Evolutionary conservation across 1,284 basidiomycete species (phyloP), one percentile per base, ranked within the genome.

Genomic region (Laetiporus sulphureus): DNA sequence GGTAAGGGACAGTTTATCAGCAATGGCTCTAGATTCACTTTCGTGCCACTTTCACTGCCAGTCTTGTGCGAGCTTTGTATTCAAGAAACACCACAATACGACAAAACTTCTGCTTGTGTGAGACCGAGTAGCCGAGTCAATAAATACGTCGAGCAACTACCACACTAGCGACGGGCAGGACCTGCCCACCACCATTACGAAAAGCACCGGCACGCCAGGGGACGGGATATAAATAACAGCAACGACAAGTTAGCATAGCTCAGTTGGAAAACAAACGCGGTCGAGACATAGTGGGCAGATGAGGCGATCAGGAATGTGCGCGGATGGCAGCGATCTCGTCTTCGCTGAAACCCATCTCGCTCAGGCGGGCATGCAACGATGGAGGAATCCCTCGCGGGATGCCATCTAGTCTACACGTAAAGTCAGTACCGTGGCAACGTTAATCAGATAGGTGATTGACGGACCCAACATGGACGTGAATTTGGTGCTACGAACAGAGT

Each of bases 281-380:
- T 29, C 27, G 10, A n/a, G 27, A n/a, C n/a, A n/a, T n/a, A n/a
- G n/a, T n/a, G n/a, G n/a, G n/a, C n/a, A n/a, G n/a, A n/a, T n/a
- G n/a, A n/a, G n/a, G n/a, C n/a, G n/a, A n/a, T n/a, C n/a, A n/a
- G 25, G 36, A 13, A 21, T 32, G 16, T 22, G 29, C 20, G 32
- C 30, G 29, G 18, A 42, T 42, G 21, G 41, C 41, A 6, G 41
- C 41, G 16, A 42, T 35, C 21, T 37, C 36, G n/a, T 20, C 41
- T 32, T 42, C 41, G n/a, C 13, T 38, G 31, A 31, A 42, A 24
- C 41, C 41, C 16, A 42, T 27, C 27, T 42, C 36, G 11, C 35
- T 21, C 7, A 42, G 41, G 15, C 41, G 41, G 5, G 25, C 20
- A 18, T 27, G 4, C 6, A 42, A 27, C 23, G 21, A 5, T 7